A percentile compares a stretch with the other conserved stretches of the same genome.
These are phyloP conservation scores for Brettanomyces anomalus DNA, from an alignment of 805 yeast genomes.

Conservation along the genomic window DNA sequence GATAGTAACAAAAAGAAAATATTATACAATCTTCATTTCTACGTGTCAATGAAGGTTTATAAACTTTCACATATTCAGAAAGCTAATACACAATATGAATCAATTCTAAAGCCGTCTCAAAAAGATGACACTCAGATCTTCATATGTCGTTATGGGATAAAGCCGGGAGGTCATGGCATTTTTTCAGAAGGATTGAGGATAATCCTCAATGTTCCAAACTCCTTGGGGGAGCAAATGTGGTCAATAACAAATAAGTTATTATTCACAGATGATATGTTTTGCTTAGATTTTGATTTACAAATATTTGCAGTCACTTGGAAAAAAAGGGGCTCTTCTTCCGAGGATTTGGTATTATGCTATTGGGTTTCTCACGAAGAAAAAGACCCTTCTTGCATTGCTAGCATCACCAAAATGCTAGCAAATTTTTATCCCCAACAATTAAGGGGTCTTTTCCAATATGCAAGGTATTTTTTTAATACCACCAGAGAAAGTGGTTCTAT, in stretches of 20 bases:
- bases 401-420: no score
- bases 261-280: not conserved
- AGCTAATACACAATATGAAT: not conserved
- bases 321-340: not conserved
- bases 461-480: no score
- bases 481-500: no score
- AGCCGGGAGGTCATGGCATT: not conserved
- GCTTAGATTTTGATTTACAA: not conserved
- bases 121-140: not conserved
- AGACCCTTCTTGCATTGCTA: no score
- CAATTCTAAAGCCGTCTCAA: not conserved
- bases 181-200: not conserved
- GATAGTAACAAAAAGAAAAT: not conserved
- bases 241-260: not conserved
- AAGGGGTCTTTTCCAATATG: no score
- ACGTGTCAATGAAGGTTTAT: not conserved
- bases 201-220: not conserved
- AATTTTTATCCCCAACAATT: no score
- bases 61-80: not conserved
- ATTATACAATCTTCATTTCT: not conserved
- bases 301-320: not conserved
- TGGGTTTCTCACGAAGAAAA: not conserved
- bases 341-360: not conserved
- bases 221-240: not conserved
- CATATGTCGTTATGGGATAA: not conserved